Percentiles rank a stretch among this genome's conserved stretches.
phyloP scores from a whole-genome alignment of 164 flowering plant genomes.

The Tetracentron sinense region DNA sequence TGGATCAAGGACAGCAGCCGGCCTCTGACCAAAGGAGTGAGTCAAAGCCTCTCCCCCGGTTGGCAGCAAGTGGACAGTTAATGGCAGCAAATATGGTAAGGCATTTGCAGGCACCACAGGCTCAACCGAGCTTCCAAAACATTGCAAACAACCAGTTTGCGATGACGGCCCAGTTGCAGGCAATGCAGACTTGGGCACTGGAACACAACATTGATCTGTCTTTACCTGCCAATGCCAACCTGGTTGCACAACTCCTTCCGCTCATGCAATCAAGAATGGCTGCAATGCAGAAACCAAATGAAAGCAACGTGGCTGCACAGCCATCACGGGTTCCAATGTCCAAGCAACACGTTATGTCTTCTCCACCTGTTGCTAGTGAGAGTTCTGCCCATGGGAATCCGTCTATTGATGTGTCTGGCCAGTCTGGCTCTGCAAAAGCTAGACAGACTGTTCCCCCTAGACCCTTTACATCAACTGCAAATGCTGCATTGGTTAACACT shows the following conservation, averaged over 20 bases:
- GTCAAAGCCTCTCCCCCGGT: slow-evolving; percentile 39
- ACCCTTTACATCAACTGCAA: slow-evolving; percentile 39
- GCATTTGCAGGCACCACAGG: slow-evolving; percentile 51
- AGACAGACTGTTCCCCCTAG: slow-evolving; percentile 49
- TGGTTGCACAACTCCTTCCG: slow-evolving; percentile 75
- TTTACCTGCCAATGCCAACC: slow-evolving; percentile 67
- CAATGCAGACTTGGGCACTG: slow-evolving; percentile 78
- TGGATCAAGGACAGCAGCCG: slow-evolving; percentile 49
- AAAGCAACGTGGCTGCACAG: slow-evolving; percentile 41
- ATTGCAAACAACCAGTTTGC: slow-evolving; percentile 51
- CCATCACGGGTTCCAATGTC: slow-evolving; percentile 37
- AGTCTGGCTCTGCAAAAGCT: slow-evolving; percentile 55
- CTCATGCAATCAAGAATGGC: slow-evolving; percentile 69
- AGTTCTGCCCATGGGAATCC: slow-evolving; percentile 67
- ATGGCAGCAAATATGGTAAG: slow-evolving; percentile 42
- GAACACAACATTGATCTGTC: slow-evolving; percentile 88
- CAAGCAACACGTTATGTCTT: slow-evolving; percentile 55
- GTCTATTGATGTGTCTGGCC: slow-evolving; percentile 72
- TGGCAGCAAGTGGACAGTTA: too few relatives aligned
- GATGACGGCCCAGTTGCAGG: slow-evolving; percentile 76
- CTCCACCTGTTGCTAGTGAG: slow-evolving; percentile 58
- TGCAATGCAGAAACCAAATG: slow-evolving; percentile 64
- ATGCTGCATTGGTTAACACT: slow-evolving; percentile 31
- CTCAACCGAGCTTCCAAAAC: slow-evolving; percentile 48
- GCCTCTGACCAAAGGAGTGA: slow-evolving; percentile 49